These are phyloP conservation scores for Colletotrichum camelliae DNA, from an alignment of 2,329 filamentous ascomycete species.

Conservation along the genomic window DNA sequence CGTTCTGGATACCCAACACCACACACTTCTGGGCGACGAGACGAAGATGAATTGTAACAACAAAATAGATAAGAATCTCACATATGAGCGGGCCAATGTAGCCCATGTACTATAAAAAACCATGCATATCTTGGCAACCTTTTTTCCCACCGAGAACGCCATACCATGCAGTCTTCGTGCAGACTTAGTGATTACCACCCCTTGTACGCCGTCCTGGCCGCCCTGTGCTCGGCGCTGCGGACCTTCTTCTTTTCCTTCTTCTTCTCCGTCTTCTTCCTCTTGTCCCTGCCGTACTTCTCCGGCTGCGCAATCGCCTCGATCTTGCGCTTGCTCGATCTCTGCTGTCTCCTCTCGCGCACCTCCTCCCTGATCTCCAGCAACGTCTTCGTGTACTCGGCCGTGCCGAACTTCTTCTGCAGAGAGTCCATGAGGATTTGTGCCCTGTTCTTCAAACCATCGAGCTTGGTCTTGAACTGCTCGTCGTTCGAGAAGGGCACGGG, in stretches of 20 bases:
- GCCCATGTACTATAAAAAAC: slow-evolving; percentile 19
- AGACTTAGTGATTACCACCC: slow-evolving; percentile 32
- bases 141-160: slow-evolving; percentile 19
- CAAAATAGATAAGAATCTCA: background rate
- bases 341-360: slow-evolving; percentile 74
- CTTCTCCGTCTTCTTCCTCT: slow-evolving; percentile 83
- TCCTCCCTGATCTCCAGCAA: slow-evolving; percentile 75
- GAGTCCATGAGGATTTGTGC: slow-evolving; percentile 79
- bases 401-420: slow-evolving; percentile 87
- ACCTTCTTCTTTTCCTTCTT: slow-evolving; percentile 86
- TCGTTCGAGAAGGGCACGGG: slow-evolving; percentile 75
- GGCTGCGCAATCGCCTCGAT: slow-evolving; percentile 86
- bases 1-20: slow-evolving; percentile 13
- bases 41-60: background rate
- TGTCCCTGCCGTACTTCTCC: slow-evolving; percentile 77
- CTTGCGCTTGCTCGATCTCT: slow-evolving; percentile 82
- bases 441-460: slow-evolving; percentile 74
- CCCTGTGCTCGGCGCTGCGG: slow-evolving; percentile 75
- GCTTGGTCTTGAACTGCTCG: slow-evolving; percentile 69
- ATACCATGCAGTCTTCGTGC: slow-evolving; percentile 11
- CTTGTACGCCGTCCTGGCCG: slow-evolving; percentile 74
- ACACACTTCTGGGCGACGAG: background rate
- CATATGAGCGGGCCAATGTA: slow-evolving; percentile 14
- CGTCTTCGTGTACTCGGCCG: slow-evolving; percentile 76
- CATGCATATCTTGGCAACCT: background rate